Evolutionary conservation across 345 rosid genomes (phyloP), one percentile per base, ranked within the genome.

Genomic region (Citrus medica): DNA sequence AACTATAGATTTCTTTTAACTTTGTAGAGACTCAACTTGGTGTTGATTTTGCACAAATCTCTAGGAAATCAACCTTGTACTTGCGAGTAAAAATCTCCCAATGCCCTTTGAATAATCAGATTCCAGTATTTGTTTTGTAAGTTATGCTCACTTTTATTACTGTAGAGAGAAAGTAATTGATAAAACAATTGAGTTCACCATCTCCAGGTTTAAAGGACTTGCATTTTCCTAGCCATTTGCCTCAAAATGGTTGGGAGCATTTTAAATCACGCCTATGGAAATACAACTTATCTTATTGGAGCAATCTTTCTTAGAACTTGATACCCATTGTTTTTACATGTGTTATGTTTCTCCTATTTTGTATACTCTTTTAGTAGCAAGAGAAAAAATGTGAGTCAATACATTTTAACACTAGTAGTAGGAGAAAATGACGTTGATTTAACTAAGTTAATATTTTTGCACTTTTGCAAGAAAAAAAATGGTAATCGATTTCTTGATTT

Each of bases 241-340:
- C 88, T 38, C 88, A 82, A 74, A 81, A 75, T 62, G 27, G 78
- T 17, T 83, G 86, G 88, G 85, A 64, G 64, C 93, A 88, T 64
- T 83, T 88, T 78, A 84, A 74, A 71, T 82, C 88, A 61, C 90
- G 95, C 71, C 77, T 88, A 1, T 88, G 93, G 93, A 92, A 90
- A 74, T 92, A 85, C 35, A 63, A 85, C 30, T 70, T 83, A 67
- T 86, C 95, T 17, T 90, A 90, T 35, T 92, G 92, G 92, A 83
- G 92, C 79, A 90, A 85, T 69, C 89, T 92, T 9, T 61, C 81
- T 1, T 90, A 86, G 79, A 92, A 90, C 64, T 75, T 90, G 71
- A 66, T 74, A 16, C 87, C 90, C 21, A 38, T 89, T 62, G 2
- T 32, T 81, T 22, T 79, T 77, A 79, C 79, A 56, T 40, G 72